Percentiles rank a stretch among this genome's conserved stretches.
These are phyloP conservation scores for Neofusicoccum parvum DNA, from an alignment of 2,329 filamentous ascomycete genomes.

Conservation along the genomic window DNA sequence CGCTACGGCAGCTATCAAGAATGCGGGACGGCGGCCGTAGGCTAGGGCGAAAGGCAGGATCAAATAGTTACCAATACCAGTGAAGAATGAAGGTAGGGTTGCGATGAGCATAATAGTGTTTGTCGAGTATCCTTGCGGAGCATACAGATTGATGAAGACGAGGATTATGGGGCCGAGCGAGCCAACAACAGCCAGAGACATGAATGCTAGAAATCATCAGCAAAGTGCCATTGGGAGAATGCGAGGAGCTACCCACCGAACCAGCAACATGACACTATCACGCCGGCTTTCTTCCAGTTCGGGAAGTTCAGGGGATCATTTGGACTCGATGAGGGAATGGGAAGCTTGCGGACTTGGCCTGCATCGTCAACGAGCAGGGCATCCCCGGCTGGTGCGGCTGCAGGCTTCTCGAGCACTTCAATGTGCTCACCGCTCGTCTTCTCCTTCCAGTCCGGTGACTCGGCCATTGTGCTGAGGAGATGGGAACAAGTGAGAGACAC, in stretches of 20 bases:
- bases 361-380: slow-evolving; percentile 25
- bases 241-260: slow-evolving; percentile 26
- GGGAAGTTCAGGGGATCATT: slow-evolving; percentile 31
- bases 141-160: neutral
- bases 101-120: neutral
- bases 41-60: slow-evolving; percentile 41
- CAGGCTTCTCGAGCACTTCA: slow-evolving; percentile 1
- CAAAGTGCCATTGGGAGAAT: neutral
- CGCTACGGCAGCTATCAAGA: slow-evolving; percentile 40
- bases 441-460: slow-evolving; percentile 3
- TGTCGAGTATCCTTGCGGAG: neutral
- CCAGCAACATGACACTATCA: slow-evolving; percentile 33
- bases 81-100: neutral
- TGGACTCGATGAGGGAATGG: slow-evolving; percentile 25
- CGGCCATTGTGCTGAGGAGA: neutral
- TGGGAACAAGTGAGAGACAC: neutral
- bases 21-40: slow-evolving; percentile 42
- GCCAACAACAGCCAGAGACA: neutral
- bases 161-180: neutral
- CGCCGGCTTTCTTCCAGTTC: slow-evolving; percentile 28
- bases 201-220: neutral
- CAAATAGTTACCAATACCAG: neutral
- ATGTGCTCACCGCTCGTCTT: slow-evolving; percentile 7
- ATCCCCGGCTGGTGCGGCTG: slow-evolving; percentile 18
- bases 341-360: slow-evolving; percentile 27